Evolutionary conservation across 2,329 filamentous ascomycete genomes (phyloP).

Genomic region (Trichoderma asperellum): DNA sequence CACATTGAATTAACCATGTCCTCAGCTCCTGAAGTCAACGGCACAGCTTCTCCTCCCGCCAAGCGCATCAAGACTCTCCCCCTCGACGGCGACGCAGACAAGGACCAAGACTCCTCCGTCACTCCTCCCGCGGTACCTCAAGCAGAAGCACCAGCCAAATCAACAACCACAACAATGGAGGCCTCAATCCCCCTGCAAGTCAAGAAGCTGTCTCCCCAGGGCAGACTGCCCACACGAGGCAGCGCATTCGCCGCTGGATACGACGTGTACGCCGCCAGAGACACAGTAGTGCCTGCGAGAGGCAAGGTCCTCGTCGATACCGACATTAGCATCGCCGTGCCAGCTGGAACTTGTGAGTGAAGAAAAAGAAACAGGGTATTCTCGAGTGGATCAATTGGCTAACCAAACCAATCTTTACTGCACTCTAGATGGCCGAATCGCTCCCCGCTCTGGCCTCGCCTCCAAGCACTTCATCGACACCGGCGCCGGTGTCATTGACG

Average conservation of each 20-base stretch:
- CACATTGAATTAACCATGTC: constrained; percentile 33
- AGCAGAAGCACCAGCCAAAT: not conserved
- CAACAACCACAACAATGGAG: constrained; percentile 42
- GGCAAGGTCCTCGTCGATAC: constrained; percentile 89
- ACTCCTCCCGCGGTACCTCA: not conserved
- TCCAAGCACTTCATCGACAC: constrained; percentile 96
- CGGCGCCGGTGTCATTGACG: constrained; percentile 95
- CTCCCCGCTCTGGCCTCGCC: constrained; percentile 87
- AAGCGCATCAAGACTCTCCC: constrained; percentile 74
- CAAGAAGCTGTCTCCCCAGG: constrained; percentile 83
- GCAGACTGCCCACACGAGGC: constrained; percentile 83
- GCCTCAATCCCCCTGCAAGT: constrained; percentile 70
- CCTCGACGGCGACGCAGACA: constrained; percentile 35
- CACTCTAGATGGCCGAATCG: constrained; percentile 78
- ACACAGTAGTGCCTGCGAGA: constrained; percentile 75
- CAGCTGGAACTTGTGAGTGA: constrained; percentile 80
- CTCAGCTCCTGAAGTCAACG: constrained; percentile 47
- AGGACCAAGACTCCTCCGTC: not conserved
- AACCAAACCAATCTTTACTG: not conserved
- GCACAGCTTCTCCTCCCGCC: constrained; percentile 71
- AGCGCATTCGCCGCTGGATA: constrained; percentile 91
- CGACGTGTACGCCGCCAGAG: constrained; percentile 82
- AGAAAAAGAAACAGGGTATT: not conserved
- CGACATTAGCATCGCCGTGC: constrained; percentile 88
- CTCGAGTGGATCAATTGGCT: not conserved